Base-by-base conservation (phyloP, 768 basidiomycete genomes). In the Glaciozyma martinii region DNA sequence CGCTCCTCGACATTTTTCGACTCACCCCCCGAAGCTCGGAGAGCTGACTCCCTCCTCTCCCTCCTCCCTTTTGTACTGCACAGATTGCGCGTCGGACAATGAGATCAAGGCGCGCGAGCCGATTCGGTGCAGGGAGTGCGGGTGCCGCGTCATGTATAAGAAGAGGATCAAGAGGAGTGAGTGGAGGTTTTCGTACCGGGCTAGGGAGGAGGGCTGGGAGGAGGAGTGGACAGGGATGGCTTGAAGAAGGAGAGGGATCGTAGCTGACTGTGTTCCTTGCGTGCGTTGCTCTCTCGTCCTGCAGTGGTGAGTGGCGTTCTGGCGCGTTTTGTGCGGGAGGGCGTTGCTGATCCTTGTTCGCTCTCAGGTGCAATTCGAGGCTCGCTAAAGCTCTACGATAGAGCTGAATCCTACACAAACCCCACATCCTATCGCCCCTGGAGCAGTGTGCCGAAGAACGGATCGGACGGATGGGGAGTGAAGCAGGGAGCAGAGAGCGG, bases 111-210 rank as follows among this genome's bases (percentile, higher is more conserved):
- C 89, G 12, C 81, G 90, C 65, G 94, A 98, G 76, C 90, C 90
- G 50, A 93, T 97, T 69, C 86, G 94, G 62, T 98, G 94, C 78
- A 82, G 88, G 71, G 91, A 97, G 75, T 98, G 94, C 74, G 94
- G 94, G 5, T 94, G 97, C 77, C 85, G 94, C 59, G 94, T 98
- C 76, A 92, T 98, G 90, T 97, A 95, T 79, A 98, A 98, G 79
- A 95, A 93, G 77, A 80, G 94, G 73, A 94, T 92, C 29, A 89
- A 83, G 74, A 81, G 90, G 81, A 93, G 94, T 97, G 72, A 75
- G 91, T 76, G 9, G 15, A 23, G 32, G 12, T 19, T 27, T 18
- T 32, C 42, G 23, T 42, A 27, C 10, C 13, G 29, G 23, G 10
- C 37, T 40, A 13, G 10, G 37, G 37, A 8, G 37, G 37, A 13